Base-by-base conservation (phyloP, 148 eudicot genomes). In the Gaultheria prostrata region DNA sequence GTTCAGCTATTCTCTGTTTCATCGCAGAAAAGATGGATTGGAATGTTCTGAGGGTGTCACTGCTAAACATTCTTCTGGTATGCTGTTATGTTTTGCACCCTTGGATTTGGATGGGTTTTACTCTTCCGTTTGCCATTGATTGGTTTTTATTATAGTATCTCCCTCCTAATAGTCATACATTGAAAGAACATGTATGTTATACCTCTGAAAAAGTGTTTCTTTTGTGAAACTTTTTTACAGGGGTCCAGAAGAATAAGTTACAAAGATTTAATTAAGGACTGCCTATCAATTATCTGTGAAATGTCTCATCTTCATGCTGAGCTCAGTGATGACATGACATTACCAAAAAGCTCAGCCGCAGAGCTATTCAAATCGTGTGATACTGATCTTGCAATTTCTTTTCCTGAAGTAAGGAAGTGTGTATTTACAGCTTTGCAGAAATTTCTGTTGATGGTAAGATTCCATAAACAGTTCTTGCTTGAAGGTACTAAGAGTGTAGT, bases 61-160 rank as follows among this genome's bases (percentile, higher is more conserved):
- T 91, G 69, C 91, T 94, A 8, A 94, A 89, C 86, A 85, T 86
- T 90, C 90, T 97, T 89, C 84, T 97, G 97, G 99, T 97, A 91
- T 83, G 76, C 74, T 78, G 33, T 86, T 57, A 33, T 83, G 32
- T 59, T 56, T 82, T 43, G 15, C 70, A 32, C 18, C 72, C 70
- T 78, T 69, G 26, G 17, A 33, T 82, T 77, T 78, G 71, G 8
- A 61, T 82, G 61, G 10, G 50, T 85, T 28, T 57, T 63, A 65
- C 80, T 79, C 69, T 78, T 61, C 57, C 21, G 59, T 69, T 81
- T 13, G 9, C 30, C 54, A 50, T 72, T 79, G 24, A 53, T 21
- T 48, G 46, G 24, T 33, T 75, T 20, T 51, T 28, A 9, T 57
- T 30, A 77, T 18, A 17, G 30, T 71, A 43, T 54, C 50, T 72